Percentiles rank a stretch among this genome's conserved stretches.
These are phyloP conservation scores for Pyricularia pennisetigena DNA, from an alignment of 2,329 filamentous ascomycete genomes.

Conservation along the genomic window DNA sequence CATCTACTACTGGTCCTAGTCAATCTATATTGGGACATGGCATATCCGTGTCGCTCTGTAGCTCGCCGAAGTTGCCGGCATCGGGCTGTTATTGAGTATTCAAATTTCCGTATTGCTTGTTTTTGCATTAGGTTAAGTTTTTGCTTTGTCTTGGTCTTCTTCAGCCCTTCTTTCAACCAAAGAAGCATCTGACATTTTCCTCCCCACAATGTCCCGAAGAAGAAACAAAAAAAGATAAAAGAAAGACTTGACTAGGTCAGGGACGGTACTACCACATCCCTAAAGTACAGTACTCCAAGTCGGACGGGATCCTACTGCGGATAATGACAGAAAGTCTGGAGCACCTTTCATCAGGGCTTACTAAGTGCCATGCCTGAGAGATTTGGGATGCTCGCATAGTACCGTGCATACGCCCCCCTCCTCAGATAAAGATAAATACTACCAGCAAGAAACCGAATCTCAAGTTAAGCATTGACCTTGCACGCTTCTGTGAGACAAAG, in stretches of 20 bases:
- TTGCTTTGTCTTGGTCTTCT: background rate
- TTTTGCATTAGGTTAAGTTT: too few species aligned
- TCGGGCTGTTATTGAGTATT: too few species aligned
- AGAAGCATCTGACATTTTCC: background rate
- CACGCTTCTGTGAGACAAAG: too few species aligned
- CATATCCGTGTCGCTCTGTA: too few species aligned
- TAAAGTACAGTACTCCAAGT: too few species aligned
- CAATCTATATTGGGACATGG: too few species aligned
- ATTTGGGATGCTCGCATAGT: background rate
- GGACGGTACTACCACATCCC: background rate
- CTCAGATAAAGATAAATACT: background rate
- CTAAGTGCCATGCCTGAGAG: background rate
- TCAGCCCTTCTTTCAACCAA: background rate
- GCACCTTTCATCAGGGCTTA: background rate
- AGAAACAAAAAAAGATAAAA: background rate
- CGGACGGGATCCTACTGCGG: too few species aligned
- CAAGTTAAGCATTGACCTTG: background rate
- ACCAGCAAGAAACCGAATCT: background rate
- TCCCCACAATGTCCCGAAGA: background rate
- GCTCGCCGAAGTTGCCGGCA: too few species aligned
- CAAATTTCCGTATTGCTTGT: too few species aligned
- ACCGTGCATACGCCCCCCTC: background rate
- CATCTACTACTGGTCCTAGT: too few species aligned
- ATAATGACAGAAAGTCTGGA: too few species aligned
- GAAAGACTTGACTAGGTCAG: background rate